Evolutionary conservation across 2,329 filamentous ascomycete species (phyloP), one percentile per base, ranked within the genome.

Genomic region (Fusarium mangiferae): DNA sequence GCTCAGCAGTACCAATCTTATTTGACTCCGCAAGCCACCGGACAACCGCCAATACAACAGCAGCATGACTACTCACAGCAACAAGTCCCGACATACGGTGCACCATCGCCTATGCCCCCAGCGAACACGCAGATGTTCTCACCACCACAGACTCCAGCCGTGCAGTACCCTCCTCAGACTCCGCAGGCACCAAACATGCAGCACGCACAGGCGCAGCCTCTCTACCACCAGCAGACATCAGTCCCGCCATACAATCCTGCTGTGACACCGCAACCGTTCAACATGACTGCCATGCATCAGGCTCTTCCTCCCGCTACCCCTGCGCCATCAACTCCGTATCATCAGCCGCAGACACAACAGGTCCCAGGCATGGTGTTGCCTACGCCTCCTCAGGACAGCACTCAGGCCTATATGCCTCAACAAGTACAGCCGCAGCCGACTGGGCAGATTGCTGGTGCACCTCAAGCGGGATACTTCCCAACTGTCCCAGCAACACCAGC

Each of bases 211-310:
- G 41, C 58, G 9, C 45, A 48, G 13, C 20, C n/a, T 1, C 13
- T 26, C 10, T 63, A 55, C 3, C 38, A 38, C 1, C 64, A 68
- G 0, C 38, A 55, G 7, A 6, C 58, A 7, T 17, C 12, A 20
- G 18, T 17, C 1, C 42, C 49, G 6, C 13, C 22, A 3, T 68
- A 59, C n/a, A 70, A 45, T 1, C n/a, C 52, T 7, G 3, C 24
- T 2, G 7, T 28, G 11, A 28, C 63, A 17, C 17, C 66, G 8
- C 65, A 67, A 5, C 11, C 62, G 2, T 77, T 66, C 10, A 44
- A 72, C 38, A 71, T 77, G 75, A 14, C 48, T 2, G 46, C 68
- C 1, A 64, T 77, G 41, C 59, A 55, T 14, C 52, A 65, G 1
- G 71, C 75, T 11, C 75, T 77, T 10, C 75, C 75, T 20, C 22